Base-by-base conservation (phyloP, 2,329 filamentous ascomycete genomes). In the Monosporascus sp. region DNA sequence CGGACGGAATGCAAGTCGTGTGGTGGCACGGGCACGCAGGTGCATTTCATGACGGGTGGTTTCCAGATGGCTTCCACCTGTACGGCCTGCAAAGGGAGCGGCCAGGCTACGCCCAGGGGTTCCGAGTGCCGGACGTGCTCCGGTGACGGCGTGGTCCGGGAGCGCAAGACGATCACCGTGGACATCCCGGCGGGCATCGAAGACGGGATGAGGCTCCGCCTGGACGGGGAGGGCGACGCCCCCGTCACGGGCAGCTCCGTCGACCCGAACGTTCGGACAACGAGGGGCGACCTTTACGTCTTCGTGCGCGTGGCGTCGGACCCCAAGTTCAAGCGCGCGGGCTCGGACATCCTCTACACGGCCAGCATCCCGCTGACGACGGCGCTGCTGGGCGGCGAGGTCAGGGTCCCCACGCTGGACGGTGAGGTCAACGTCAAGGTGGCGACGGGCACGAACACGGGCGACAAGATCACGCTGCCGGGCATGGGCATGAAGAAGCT, bases 61-160 rank as follows among this genome's bases (percentile, higher is more conserved):
- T 97, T 99, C 74, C 93, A 97, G 74, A 93, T 99, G 87, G 90
- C 89, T 5, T 90, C 89, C 57, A 95, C 91, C 1, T 99, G 94
- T 71, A 79, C 82, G 20, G 75, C 83, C 37, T 99, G 94, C 69
- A 86, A 85, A 50, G 94, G 94, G 3, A 85, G 82, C 45, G 94
- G 94, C 48, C 76, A 86, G 50, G 79, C 81, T 2, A 87, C 90
- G 36, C 91, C 94, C 2, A 83, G 81, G 61, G 90, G 90, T 45
- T 87, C 85, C 11, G 89, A 95, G 65, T 99, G 94, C 72, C 77
- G 79, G 54, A 81, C 83, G 0, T 99, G 94, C 70, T 75, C 78
- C 55, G 94, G 94, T 38, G 85, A 90, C 51, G 94, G 94, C 46
- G 92, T 95, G 17, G 82, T 90, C 37, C 81, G 90, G 62, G 90